Percentiles rank a stretch among this genome's conserved stretches.
These are phyloP conservation scores for Neurospora sp. DNA, from an alignment of 495 filamentous ascomycete species.

Conservation along the genomic window DNA sequence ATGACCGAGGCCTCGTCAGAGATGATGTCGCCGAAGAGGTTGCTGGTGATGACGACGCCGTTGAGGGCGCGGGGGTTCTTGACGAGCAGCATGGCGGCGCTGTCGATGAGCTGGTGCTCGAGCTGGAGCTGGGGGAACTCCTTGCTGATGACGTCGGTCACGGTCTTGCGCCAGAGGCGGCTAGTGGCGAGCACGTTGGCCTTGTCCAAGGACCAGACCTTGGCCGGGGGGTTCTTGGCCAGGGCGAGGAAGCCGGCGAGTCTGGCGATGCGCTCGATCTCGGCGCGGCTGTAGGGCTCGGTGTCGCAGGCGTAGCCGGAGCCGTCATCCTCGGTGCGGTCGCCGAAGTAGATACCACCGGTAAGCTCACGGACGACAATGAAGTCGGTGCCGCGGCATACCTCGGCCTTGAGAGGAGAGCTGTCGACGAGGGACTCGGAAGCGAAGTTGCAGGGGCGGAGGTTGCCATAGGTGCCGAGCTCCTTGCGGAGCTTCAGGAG, in stretches of 20 bases:
- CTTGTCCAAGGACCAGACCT: slow-evolving; percentile 90
- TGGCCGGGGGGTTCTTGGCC: slow-evolving; percentile 65
- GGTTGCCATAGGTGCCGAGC: slow-evolving; percentile 91
- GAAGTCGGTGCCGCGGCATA: slow-evolving; percentile 86
- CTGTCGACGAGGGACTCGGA: slow-evolving; percentile 75
- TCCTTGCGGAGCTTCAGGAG: slow-evolving; percentile 89
- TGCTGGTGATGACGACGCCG: slow-evolving; percentile 87
- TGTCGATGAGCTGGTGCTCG: slow-evolving; percentile 89
- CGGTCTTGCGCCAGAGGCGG: slow-evolving; percentile 81
- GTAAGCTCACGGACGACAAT: slow-evolving; percentile 92
- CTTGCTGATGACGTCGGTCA: slow-evolving; percentile 67
- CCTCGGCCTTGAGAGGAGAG: slow-evolving; percentile 79
- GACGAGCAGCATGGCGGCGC: slow-evolving; percentile 93
- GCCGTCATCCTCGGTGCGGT: slow-evolving; percentile 77
- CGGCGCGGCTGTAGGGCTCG: slow-evolving; percentile 75
- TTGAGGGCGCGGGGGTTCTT: slow-evolving; percentile 89
- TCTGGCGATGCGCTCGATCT: slow-evolving; percentile 84
- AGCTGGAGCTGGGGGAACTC: slow-evolving; percentile 86
- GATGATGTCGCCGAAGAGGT: slow-evolving; percentile 95
- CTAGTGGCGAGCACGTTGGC: slow-evolving; percentile 92
- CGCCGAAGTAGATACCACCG: slow-evolving; percentile 94
- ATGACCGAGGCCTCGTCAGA: slow-evolving; percentile 95
- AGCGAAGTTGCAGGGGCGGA: slow-evolving; percentile 95
- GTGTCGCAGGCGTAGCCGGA: slow-evolving; percentile 75
- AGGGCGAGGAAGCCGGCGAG: slow-evolving; percentile 77